Evolutionary conservation across 1,284 basidiomycete genomes (phyloP).

Genomic region (Cryptococcus sp.): DNA sequence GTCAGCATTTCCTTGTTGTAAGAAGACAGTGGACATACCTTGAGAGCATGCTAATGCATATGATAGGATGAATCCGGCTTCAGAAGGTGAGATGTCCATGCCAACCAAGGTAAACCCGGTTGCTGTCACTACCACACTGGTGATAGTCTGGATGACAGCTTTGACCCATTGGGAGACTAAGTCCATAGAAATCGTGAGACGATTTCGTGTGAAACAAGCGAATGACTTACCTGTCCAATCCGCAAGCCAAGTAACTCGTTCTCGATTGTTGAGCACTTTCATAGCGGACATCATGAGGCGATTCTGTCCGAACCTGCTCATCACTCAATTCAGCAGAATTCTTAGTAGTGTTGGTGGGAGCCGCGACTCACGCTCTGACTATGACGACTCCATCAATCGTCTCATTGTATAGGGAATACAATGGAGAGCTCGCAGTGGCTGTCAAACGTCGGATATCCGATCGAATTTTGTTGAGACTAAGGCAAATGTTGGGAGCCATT

Average conservation of each 20-base stretch:
- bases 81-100: conserved; percentile 46
- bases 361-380: conserved; percentile 50
- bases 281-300: conserved; percentile 44
- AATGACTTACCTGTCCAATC: conserved; percentile 33
- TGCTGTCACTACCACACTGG: conserved; percentile 39
- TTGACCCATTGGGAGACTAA: conserved; percentile 43
- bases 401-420: conserved; percentile 55
- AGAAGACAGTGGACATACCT: conserved; percentile 27
- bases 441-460: conserved; percentile 45
- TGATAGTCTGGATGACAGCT: conserved; percentile 32
- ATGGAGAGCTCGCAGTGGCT: conserved; percentile 49
- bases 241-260: conserved; percentile 36
- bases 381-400: conserved; percentile 54
- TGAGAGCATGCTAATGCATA: conserved; percentile 50
- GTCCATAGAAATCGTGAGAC: background rate
- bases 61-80: conserved; percentile 54
- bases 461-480: conserved; percentile 43
- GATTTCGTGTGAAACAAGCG: too few relatives aligned
- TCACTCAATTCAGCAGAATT: background rate
- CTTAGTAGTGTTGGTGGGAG: too few relatives aligned
- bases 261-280: conserved; percentile 41
- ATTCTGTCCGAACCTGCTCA: conserved; percentile 39
- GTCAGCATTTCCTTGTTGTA: conserved; percentile 1
- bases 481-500: background rate
- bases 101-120: conserved; percentile 54